Base-by-base conservation (phyloP, 371 early-diverging fungal genomes). In the Circinella umbellata region DNA sequence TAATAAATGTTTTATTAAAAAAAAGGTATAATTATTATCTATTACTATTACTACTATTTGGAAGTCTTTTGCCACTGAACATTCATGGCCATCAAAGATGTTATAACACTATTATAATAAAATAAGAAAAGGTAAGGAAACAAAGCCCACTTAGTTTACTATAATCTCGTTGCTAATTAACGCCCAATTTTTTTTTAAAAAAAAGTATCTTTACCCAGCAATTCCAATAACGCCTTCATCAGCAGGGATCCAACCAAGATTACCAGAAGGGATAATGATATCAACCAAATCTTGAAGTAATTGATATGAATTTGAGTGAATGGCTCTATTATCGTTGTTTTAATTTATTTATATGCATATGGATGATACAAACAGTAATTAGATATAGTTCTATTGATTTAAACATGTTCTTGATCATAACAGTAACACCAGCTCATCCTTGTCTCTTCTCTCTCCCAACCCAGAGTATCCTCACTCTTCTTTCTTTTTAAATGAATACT, bases 161-260 rank as follows among this genome's bases (percentile, higher is more conserved):
- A n/a, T n/a, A n/a, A n/a, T 27, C 27, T 27, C 27, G 27, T 27
- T 27, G 27, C 27, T 27, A 27, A 27, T 27, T 27, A 27, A 27
- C 2, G 0, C 27, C 27, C 27, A 27, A 2, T 27, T 27, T 27
- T 27, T 27, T 27, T 27, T 27, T 27, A 49, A 34, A 10, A 35
- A n/a, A 27, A 36, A 13, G 13, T 4, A 9, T 64, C 53, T 80
- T 73, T 83, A 83, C 80, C 91, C 91, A 72, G 84, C 83, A 64
- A 90, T 73, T 54, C 91, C 91, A 63, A 91, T 75, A n/a, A 83
- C 61, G n/a, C 90, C 91, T 60, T 89, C 88, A 60, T 86, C 83
- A 60, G 85, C 71, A 59, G 76, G 69, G 51, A 89, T 55, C 76
- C 81, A 86, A 11, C 81, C 84, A 63, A 90, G 78, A 20, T 80